Percentiles rank a stretch among this genome's conserved stretches.
These are phyloP conservation scores for Prunus yedoensis DNA, from an alignment of 331 rosid species.

Conservation along the genomic window DNA sequence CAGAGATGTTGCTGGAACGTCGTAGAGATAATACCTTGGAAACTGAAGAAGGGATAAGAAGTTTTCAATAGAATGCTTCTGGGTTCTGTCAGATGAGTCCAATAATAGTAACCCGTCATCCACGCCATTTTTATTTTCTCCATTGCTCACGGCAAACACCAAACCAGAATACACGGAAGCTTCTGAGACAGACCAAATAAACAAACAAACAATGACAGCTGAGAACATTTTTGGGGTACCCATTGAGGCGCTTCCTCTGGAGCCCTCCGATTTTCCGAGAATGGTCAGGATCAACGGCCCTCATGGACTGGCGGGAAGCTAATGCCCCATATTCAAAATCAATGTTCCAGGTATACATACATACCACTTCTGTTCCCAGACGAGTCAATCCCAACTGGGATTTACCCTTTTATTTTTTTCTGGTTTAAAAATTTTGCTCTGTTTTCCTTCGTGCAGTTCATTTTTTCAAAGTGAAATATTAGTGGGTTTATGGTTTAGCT, in stretches of 20 bases:
- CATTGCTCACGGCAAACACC: neutral
- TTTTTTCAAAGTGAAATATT: neutral
- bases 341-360: conserved; percentile 46
- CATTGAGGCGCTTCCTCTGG: conserved; percentile 51
- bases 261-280: conserved; percentile 36
- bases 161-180: too few species aligned
- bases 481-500: neutral
- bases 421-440: neutral
- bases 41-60: neutral
- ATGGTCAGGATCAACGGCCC: conserved; percentile 57
- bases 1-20: neutral
- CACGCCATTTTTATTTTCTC: neutral
- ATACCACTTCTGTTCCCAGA: too few species aligned
- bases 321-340: conserved; percentile 58
- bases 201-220: conserved; percentile 9
- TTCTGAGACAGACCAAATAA: too few species aligned
- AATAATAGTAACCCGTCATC: neutral
- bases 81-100: neutral
- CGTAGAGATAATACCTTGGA: neutral
- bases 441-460: too few species aligned
- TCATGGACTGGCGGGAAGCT: conserved; percentile 64
- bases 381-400: too few species aligned
- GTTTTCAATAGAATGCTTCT: neutral
- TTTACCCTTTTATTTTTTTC: neutral
- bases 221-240: conserved; percentile 45